phyloP scores from a whole-genome alignment of 768 basidiomycete species.

The Russula sp. region DNA sequence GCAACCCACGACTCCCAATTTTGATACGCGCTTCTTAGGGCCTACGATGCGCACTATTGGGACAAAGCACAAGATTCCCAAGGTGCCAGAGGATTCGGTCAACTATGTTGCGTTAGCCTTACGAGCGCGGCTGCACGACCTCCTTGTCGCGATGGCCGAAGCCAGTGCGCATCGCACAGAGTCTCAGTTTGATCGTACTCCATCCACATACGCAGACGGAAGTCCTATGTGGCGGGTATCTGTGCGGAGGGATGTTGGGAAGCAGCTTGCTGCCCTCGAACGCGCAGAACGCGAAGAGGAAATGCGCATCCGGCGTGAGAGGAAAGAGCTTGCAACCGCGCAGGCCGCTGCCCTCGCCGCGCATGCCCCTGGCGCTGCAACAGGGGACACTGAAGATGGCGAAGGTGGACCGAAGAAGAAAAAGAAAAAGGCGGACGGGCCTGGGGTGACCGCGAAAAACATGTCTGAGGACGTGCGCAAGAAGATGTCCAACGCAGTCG shows the following conservation, averaged over 20 bases:
- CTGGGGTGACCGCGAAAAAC: constrained; percentile 78
- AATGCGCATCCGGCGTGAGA: constrained; percentile 60
- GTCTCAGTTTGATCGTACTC: constrained; percentile 60
- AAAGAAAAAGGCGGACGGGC: constrained; percentile 75
- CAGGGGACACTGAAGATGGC: constrained; percentile 42
- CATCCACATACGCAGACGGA: constrained; percentile 58
- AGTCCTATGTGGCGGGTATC: constrained; percentile 80
- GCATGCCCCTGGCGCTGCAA: constrained; percentile 49
- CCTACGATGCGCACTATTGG: constrained; percentile 63
- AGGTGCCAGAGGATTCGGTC: constrained; percentile 62
- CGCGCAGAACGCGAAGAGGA: constrained; percentile 82
- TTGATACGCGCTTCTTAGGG: constrained; percentile 61
- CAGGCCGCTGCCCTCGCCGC: constrained; percentile 65
- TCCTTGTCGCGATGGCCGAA: constrained; percentile 60
- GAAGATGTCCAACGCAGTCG: constrained; percentile 87
- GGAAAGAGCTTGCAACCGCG: constrained; percentile 71
- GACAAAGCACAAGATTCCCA: constrained; percentile 60
- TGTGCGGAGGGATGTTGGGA: constrained; percentile 72
- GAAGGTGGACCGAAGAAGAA: constrained; percentile 66
- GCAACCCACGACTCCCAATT: constrained; percentile 62
- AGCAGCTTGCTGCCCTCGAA: constrained; percentile 71
- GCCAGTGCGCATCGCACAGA: constrained; percentile 66
- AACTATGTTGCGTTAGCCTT: constrained; percentile 77
- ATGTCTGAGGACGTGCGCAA: constrained; percentile 91
- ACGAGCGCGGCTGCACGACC: constrained; percentile 64